A percentile compares a stretch with the other conserved stretches of the same genome.
Evolutionary conservation across 148 eudicot species (phyloP).

Genomic region (Heliosperma pusillum): DNA sequence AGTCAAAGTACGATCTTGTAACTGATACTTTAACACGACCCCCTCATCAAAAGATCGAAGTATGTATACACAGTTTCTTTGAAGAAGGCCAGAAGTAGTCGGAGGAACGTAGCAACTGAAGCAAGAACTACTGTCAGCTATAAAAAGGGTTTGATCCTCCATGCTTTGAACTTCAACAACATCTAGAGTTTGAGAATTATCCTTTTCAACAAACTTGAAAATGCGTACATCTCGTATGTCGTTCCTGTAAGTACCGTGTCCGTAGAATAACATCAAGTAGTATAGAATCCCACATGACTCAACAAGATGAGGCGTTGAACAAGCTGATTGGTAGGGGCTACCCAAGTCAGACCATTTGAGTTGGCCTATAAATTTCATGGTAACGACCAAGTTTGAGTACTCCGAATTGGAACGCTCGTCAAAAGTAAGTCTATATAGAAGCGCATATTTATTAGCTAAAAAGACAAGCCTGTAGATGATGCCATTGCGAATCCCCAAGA

Average conservation of each 20-base stretch:
- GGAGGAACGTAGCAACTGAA: neutral
- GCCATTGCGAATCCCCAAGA: neutral
- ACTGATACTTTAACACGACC: neutral
- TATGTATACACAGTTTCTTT: slow-evolving; percentile 8
- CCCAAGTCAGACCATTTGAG: neutral
- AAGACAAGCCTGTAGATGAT: neutral
- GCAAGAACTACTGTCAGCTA: neutral
- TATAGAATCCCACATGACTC: neutral
- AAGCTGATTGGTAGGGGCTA: neutral
- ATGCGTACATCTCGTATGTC: neutral
- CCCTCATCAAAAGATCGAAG: neutral
- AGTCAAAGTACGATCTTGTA: neutral
- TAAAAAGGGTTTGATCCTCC: neutral
- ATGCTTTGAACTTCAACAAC: neutral
- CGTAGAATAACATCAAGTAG: neutral
- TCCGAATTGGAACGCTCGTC: neutral
- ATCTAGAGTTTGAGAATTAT: neutral
- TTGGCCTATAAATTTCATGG: neutral
- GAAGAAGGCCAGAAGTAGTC: neutral
- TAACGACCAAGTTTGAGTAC: neutral
- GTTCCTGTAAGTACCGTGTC: neutral
- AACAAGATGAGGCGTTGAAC: neutral
- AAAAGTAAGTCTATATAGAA: neutral
- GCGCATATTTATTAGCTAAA: neutral
- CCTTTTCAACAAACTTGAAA: neutral